Base-by-base conservation (phyloP, 2,329 filamentous ascomycete species). In the Fusarium equiseti region DNA sequence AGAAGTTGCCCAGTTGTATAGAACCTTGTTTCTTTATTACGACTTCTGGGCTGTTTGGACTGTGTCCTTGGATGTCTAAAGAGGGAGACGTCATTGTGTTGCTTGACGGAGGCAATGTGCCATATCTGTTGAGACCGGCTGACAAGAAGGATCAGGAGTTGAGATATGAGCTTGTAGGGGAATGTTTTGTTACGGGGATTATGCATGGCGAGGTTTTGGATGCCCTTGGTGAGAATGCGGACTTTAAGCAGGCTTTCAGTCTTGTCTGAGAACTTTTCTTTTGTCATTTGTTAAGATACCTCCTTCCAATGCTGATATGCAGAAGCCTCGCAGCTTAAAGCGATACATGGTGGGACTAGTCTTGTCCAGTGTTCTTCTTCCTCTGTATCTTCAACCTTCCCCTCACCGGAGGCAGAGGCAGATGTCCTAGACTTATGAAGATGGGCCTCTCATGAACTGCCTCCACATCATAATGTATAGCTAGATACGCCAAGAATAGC, bases 11-110 rank as follows among this genome's bases (percentile, higher is more conserved):
- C 1, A 63, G 45, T 0, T 73, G 70, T 9, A 44, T 66, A 5
- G 59, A 68, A 0, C 46, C 59, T 8, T 68, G 64, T 8, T 71
- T 71, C 44, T 73, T 73, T n/a, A 38, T 56, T 0, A 45, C 70
- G 8, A 24, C 35, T 8, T 55, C 66, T 16, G 64, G 59, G 0
- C 12, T 55, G 5, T 51, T 49, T 55, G 67, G 70, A 2, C 24
- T 73, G 3, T 73, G 70, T 12, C 70, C 70, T 16, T 73, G 67
- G 70, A 15, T 16, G 0, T 56, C 70, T 3, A 62, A 32, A n/a
- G 70, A 66, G 5, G 64, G 52, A 2, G 70, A 71, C 16, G 16
- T 57, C 2, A 27, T 73, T 46, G 60, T 57, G 1, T 12, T 73
- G 11, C 5, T 73, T 0, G 53, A 68, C 20, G 70, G 70, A 1